Percentiles rank a stretch among this genome's conserved stretches.
Conservation (phyloP, 495 filamentous ascomycete genomes). For the Hyaloscypha variabilis region DNA sequence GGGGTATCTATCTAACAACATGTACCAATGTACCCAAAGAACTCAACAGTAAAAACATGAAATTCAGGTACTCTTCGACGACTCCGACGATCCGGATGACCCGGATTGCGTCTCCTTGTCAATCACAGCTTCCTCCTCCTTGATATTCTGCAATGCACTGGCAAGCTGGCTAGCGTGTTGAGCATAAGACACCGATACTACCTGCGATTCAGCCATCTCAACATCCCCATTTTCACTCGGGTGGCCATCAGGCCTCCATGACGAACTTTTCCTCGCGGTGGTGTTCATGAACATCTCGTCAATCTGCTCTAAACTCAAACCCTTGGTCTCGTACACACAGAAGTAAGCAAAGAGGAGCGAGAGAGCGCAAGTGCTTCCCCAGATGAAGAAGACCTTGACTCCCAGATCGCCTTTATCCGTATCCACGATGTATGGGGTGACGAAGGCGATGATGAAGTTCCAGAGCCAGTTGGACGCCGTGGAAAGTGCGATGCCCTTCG, state of each 20-base stretch:
- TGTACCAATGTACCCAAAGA: too few species aligned
- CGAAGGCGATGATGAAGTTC: slow-evolving; percentile 27
- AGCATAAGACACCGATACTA: too few species aligned
- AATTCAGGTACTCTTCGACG: too few species aligned
- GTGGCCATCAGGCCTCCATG: slow-evolving; percentile 63
- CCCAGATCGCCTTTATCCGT: slow-evolving; percentile 53
- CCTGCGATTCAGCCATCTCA: too few species aligned
- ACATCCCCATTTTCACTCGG: too few species aligned
- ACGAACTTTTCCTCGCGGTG: slow-evolving; percentile 65
- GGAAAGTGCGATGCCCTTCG: slow-evolving; percentile 74
- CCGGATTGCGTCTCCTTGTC: too few species aligned
- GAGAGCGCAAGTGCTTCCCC: slow-evolving; percentile 67
- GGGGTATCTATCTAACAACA: too few species aligned
- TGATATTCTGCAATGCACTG: too few species aligned
- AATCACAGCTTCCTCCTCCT: too few species aligned
- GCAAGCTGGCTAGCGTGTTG: too few species aligned
- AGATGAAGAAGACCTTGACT: slow-evolving; percentile 78
- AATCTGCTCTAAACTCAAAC: slow-evolving; percentile 75
- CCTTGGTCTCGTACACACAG: slow-evolving; percentile 85
- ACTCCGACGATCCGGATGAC: too few species aligned
- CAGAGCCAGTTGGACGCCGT: slow-evolving; percentile 82
- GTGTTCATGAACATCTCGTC: slow-evolving; percentile 89
- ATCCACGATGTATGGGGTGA: slow-evolving; percentile 30
- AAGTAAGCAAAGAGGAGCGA: slow-evolving; percentile 76
- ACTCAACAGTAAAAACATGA: too few species aligned